Evolutionary conservation across 345 rosid genomes (phyloP).

Genomic region (Fremontodendron californicum): DNA sequence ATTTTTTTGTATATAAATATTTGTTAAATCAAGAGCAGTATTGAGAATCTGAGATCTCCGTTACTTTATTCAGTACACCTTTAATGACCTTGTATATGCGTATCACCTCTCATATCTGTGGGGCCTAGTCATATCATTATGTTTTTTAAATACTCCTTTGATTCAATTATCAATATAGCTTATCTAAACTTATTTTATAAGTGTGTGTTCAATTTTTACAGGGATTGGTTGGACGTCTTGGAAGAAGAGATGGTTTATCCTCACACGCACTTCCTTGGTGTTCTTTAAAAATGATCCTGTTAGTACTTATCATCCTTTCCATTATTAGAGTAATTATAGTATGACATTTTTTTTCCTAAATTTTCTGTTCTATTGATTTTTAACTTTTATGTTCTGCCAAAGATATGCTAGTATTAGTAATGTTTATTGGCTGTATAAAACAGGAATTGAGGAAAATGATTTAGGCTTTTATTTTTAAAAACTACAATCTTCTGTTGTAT

Average conservation of each 20-base stretch:
- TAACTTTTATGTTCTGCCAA: neutral
- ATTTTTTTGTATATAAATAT: neutral
- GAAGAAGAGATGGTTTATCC: conserved; percentile 99
- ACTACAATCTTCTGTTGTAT: neutral
- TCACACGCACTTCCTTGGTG: conserved; percentile 95
- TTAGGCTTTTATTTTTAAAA: neutral
- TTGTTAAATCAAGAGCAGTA: neutral
- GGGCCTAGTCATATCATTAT: neutral
- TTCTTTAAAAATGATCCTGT: conserved; percentile 98
- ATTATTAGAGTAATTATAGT: neutral
- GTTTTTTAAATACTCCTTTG: conserved; percentile 5
- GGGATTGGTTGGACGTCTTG: conserved; percentile 99
- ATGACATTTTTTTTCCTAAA: neutral
- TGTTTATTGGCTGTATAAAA: neutral
- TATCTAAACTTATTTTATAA: neutral
- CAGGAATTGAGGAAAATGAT: neutral
- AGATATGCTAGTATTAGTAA: neutral
- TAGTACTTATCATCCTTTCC: conserved; percentile 34
- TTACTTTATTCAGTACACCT: neutral
- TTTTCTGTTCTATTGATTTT: neutral
- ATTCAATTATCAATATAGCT: neutral
- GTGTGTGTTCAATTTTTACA: conserved; percentile 29
- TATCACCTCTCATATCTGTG: neutral
- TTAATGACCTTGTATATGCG: neutral
- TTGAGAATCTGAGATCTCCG: neutral